Evolutionary conservation across 2,329 filamentous ascomycete genomes (phyloP), one percentile per base, ranked within the genome.

Genomic region (Rhynchosporium graminicola): DNA sequence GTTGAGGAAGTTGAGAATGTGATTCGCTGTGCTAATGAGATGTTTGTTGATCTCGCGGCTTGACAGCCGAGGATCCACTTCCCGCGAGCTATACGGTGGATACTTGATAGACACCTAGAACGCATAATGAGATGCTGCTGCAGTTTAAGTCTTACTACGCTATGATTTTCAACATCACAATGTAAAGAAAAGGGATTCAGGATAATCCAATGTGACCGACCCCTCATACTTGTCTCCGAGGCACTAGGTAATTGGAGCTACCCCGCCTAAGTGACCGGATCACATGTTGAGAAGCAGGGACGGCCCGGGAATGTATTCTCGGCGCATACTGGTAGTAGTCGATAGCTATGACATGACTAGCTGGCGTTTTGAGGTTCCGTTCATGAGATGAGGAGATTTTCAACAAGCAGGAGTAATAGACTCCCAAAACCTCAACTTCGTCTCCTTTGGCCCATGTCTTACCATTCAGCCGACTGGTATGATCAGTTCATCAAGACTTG

Each of bases 211-310:
- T 36, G 36, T 54, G 51, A 54, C 51, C 51, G 51, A 54, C 51
- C 51, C 51, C 51, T 54, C 51, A 40, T 54, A 36, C 20, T 3
- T 38, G 51, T 28, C 36, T 42, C 51, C 51, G 51, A 54, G 51
- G 51, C 51, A 54, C 36, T 54, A 20, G 26, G 47, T 36, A 20
- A 15, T 8, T n/a, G 13, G 28, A 54, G 29, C 28, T 51, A 51
- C 51, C 51, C 51, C 51, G 51, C 51, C 15, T 20, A 20, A 6
- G 3, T 38, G 13, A 20, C 20, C 20, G n/a, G 36, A 54, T 54
- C 51, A 54, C 51, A 54, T 54, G 51, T 54, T 54, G 29, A 15
- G 10, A 52, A 38, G 50, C 38, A 40, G 38, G n/a, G 20, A 54
- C 36, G 51, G 50, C 8, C 31, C 50, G 33, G 51, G 51, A 29